These are phyloP conservation scores for Hypericum perforatum DNA, from an alignment of 345 rosid genomes.

Conservation along the genomic window DNA sequence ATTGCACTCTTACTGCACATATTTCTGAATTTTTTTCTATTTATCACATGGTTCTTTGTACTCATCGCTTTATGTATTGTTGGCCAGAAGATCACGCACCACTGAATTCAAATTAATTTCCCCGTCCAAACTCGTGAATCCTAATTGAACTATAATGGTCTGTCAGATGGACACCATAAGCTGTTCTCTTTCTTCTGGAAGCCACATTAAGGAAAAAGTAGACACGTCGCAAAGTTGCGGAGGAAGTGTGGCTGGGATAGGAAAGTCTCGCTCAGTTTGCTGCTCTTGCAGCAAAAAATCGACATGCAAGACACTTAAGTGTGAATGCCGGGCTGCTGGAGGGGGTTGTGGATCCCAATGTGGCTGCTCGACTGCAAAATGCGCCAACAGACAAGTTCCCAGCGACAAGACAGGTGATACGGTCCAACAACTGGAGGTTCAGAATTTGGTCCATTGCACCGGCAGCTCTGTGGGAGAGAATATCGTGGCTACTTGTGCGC, in stretches of 20 bases:
- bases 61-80: too few relatives aligned
- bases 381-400: slow-evolving; percentile 13
- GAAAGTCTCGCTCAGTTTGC: slow-evolving; percentile 10
- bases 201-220: slow-evolving; percentile 16
- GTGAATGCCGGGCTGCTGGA: slow-evolving; percentile 18
- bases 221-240: slow-evolving; percentile 5
- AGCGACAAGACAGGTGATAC: slow-evolving; percentile 8
- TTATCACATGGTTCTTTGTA: too few relatives aligned
- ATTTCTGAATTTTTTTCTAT: too few relatives aligned
- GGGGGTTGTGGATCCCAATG: slow-evolving; percentile 15
- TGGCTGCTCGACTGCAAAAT: slow-evolving; percentile 17
- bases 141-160: too few relatives aligned
- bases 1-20: too few relatives aligned
- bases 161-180: slow-evolving; percentile 16
- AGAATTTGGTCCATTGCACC: not conserved
- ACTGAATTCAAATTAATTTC: too few relatives aligned
- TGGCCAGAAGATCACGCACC: too few relatives aligned
- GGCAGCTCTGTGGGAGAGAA: slow-evolving; percentile 3
- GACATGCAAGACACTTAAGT: slow-evolving; percentile 21
- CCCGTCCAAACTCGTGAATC: too few relatives aligned
- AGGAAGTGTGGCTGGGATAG: not conserved
- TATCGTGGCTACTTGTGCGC: not conserved
- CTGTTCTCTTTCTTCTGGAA: slow-evolving; percentile 34
- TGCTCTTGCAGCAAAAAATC: slow-evolving; percentile 24
- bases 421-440: not conserved